These are phyloP conservation scores for Hymenoscyphus albidus DNA, from an alignment of 2,329 filamentous ascomycete species.

Conservation along the genomic window DNA sequence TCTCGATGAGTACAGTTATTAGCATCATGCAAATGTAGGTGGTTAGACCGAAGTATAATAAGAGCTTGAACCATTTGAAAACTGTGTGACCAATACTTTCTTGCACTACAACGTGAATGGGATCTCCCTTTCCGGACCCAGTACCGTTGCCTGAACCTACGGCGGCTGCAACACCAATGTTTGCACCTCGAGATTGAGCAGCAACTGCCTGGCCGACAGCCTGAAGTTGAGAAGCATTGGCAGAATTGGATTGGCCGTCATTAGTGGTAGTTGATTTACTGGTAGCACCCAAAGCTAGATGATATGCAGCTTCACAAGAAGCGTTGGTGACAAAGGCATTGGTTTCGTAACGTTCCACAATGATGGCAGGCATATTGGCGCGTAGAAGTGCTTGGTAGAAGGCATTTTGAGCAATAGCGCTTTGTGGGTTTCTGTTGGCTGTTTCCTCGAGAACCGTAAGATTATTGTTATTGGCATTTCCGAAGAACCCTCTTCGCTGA, in stretches of 20 bases:
- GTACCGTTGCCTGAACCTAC: conserved; percentile 42
- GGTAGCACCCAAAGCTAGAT: conserved; percentile 65
- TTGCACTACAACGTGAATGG: conserved; percentile 94
- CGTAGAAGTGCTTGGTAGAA: conserved; percentile 90
- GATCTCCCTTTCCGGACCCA: conserved; percentile 62
- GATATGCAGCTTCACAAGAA: conserved; percentile 73
- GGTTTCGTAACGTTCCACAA: conserved; percentile 85
- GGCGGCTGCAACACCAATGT: conserved; percentile 50
- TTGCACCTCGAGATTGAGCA: conserved; percentile 64
- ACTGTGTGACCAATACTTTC: conserved; percentile 75
- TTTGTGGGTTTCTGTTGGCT: conserved; percentile 87
- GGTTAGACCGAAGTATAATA: conserved; percentile 72
- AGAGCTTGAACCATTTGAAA: conserved; percentile 89
- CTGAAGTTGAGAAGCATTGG: conserved; percentile 64
- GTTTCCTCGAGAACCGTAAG: conserved; percentile 84
- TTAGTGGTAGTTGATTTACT: conserved; percentile 36
- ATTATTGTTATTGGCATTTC: conserved; percentile 35
- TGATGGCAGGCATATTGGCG: conserved; percentile 89
- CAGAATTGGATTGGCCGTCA: conserved; percentile 33
- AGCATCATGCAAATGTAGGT: conserved; percentile 76
- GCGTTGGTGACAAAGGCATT: conserved; percentile 79
- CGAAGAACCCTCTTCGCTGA: conserved; percentile 30
- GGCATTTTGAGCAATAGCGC: conserved; percentile 82
- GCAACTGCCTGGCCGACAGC: conserved; percentile 79
- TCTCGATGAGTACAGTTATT: conserved; percentile 79